Conservation (phyloP, 2,329 filamentous ascomycete genomes). For the Delphinella strobiligena region DNA sequence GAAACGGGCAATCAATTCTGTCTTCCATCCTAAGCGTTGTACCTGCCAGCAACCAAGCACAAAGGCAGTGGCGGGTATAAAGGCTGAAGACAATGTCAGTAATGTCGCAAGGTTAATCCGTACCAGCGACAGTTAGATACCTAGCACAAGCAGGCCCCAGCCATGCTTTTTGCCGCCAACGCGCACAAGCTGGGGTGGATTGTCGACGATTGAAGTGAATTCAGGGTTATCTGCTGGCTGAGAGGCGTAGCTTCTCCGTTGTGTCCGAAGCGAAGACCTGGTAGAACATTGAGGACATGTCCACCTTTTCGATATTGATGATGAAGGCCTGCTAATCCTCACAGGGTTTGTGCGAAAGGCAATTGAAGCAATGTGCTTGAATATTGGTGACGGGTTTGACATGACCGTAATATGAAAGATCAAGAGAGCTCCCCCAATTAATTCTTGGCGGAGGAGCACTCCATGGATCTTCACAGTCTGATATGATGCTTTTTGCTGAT, state of each 20-base stretch:
- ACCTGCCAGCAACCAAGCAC: slow-evolving; percentile 90
- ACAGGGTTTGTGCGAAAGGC: neutral
- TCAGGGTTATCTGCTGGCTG: slow-evolving; percentile 60
- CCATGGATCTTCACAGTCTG: no score
- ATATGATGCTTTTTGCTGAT: no score
- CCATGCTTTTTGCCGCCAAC: slow-evolving; percentile 58
- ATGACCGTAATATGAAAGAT: neutral
- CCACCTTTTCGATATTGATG: slow-evolving; percentile 3
- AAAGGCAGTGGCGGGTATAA: slow-evolving; percentile 89
- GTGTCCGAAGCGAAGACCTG: slow-evolving; percentile 12
- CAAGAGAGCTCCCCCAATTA: neutral
- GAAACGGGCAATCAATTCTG: slow-evolving; percentile 76
- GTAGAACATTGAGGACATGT: slow-evolving; percentile 19
- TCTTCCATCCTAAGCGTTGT: slow-evolving; percentile 85
- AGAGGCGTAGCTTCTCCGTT: slow-evolving; percentile 23
- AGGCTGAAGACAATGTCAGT: no score
- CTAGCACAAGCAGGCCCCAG: slow-evolving; percentile 65
- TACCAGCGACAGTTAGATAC: no score
- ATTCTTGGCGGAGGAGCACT: no score
- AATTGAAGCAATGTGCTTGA: slow-evolving; percentile 6
- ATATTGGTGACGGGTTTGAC: slow-evolving; percentile 5
- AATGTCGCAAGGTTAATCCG: no score
- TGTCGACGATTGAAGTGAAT: slow-evolving; percentile 80
- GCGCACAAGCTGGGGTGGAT: slow-evolving; percentile 69
- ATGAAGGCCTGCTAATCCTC: neutral